Evolutionary conservation across 2,329 filamentous ascomycete genomes (phyloP), one percentile per base, ranked within the genome.

Genomic region (Tolypocladium cylindrosporum): DNA sequence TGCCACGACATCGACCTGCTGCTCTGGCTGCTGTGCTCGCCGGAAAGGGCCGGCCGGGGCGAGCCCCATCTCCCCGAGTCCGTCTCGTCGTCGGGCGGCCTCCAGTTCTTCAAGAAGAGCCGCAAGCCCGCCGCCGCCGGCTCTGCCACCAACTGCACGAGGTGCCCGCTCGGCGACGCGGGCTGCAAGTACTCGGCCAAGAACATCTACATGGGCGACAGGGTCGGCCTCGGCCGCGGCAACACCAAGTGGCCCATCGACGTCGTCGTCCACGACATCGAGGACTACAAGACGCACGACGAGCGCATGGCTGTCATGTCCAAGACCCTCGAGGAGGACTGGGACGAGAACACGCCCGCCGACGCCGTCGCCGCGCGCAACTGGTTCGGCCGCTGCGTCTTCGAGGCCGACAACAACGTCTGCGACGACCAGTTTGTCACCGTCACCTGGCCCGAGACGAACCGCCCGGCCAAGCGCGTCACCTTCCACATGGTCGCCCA

Each of bases 301-400:
- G 68, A 68, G 54, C 71, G 71, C 54, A 65, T 68, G 59, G 68
- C 74, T 1, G 77, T 77, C 45, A 58, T 81, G 24, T 59, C 81
- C 36, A 66, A 67, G 55, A 70, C 75, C 53, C 71, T 82, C 14
- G 71, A 74, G 24, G 78, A 83, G 55, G 81, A 85, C 66, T 85
- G 86, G 59, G 74, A 79, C 16, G 67, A 72, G 1, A 68, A 72
- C 8, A 83, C 78, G 0, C 76, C 80, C 4, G 71, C 75, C 56
- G 67, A 72, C 1, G 74, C 77, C n/a, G 69, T 81, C 1, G 76
- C 77, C 3, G 74, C 75, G 6, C 75, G 79, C 11, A 87, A 87
- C 62, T 88, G 91, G 91, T 97, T 91, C 68, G 94, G 94, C 0
- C 85, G 93, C n/a, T 99, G 94, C 68, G 94, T 97, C 1, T 97